Base-by-base conservation (phyloP, 352 stramenopile genomes). In the Phytophthora citricola region DNA sequence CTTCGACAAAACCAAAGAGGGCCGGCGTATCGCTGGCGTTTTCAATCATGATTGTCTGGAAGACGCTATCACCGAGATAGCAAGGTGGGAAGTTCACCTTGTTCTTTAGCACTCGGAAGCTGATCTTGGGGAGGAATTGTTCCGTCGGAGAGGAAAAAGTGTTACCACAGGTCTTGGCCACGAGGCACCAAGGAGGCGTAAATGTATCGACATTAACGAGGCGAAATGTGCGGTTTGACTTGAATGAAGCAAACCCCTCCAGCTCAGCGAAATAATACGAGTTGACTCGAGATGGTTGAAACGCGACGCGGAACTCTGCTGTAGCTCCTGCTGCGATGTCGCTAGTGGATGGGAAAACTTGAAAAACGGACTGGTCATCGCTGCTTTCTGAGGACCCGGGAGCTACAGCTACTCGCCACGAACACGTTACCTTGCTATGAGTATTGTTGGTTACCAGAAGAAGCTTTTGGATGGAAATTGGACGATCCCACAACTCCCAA, bases 211-310 rank as follows among this genome's bases (percentile, higher is more conserved):
- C 89, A 56, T 97, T 96, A 2, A 98, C 94, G 27, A 98, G 83
- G 6, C 94, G 90, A 58, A 98, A 98, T 11, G 90, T 97, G 31
- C 92, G 83, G 61, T 98, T 97, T 9, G 91, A 97, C 57, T 98
- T 97, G 65, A 97, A 97, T 17, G 87, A 91, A 36, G 90, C 89
- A 53, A 84, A 94, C 20, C 78, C 90, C 59, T 98, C 94, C 7
- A 98, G 73, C 67, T 98, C 92, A 14, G 79, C 78, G 48, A 95
- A 93, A 69, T 93, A 98, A 73, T 98, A 98, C 14, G 79, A 64
- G 67, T 98, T 97, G 32, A 71, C 59, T 8, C 77, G 63, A 0
- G 68, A 64, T 1, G 94, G 94, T 27, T 87, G 73, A 58, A 98
- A 98, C 3, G 69, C 73, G 12, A 98, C 76, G 22, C 75, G 71